Evolutionary conservation across 2,329 filamentous ascomycete species (phyloP), one percentile per base, ranked within the genome.

Genomic region (Microascus cirrosus): DNA sequence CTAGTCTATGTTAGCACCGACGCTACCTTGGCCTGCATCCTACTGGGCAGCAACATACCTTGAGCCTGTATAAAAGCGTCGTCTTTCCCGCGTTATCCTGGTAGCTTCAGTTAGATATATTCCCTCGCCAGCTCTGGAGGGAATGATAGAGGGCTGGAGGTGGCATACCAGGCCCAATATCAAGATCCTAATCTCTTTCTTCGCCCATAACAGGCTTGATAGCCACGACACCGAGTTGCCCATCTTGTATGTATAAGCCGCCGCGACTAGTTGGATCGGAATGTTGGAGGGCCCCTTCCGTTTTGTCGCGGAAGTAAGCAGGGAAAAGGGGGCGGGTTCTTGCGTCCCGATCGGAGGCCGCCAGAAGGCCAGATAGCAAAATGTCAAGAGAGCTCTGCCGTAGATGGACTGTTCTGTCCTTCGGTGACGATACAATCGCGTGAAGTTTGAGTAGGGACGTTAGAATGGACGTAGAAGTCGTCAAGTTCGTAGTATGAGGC

Each of bases 71-170:
- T 59, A 99, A 79, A 60, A 99, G 80, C 35, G 94, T 99, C 51
- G 94, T 99, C 77, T 99, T 99, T 72, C 94, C 94, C 54, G 94
- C 94, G 73, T 97, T 97, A 74, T 99, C 94, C 90, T 97, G 57
- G n/a, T 42, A 32, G 25, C 51, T 13, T 11, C 32, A 39, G 42
- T 56, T 25, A 56, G 55, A 18, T 12, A n/a, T 20, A 22, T 56
- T 25, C 20, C 22, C 24, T 55, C 36, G 12, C 36, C 11, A 4
- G 7, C 20, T 5, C 11, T 12, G 12, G 24, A 12, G 6, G 12
- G 22, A 1, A 20, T 20, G 11, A 6, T 11, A 8, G 20, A 50
- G n/a, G 3, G 12, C 45, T 6, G 5, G 36, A 34, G 34, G 50
- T 51, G 22, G 63, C 85, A 65, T 86, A 96, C 92, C 74, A 96